phyloP scores from a whole-genome alignment of 225 moss, liverwort and hornwort species.

The Polytrichum commune region DNA sequence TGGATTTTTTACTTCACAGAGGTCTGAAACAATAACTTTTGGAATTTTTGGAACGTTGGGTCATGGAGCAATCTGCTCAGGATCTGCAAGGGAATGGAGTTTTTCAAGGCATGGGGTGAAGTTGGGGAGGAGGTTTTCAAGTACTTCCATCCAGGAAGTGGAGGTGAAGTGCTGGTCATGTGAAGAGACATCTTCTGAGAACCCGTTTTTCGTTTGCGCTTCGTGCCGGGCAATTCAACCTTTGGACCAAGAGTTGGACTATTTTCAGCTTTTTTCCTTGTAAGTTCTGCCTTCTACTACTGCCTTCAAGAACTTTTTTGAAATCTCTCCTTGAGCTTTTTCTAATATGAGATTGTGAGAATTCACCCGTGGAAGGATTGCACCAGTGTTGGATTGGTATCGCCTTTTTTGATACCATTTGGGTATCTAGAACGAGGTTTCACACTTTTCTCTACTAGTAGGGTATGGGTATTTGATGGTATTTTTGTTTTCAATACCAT shows the following conservation, averaged over 20 bases:
- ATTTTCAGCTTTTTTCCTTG: conserved; percentile 73
- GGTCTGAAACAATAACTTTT: background rate
- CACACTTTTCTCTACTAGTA: no score
- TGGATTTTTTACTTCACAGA: no score
- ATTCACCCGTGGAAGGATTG: no score
- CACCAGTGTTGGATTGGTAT: no score
- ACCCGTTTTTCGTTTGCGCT: conserved; percentile 42
- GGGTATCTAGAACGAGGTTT: no score
- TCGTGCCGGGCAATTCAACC: conserved; percentile 58
- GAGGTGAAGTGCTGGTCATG: conserved; percentile 55
- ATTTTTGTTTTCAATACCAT: no score
- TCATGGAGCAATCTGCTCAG: background rate
- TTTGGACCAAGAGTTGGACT: conserved; percentile 58
- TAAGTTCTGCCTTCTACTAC: conserved; percentile 26
- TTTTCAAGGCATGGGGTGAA: conserved; percentile 13
- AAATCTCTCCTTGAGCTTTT: no score
- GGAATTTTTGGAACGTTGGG: background rate
- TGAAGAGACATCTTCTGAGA: conserved; percentile 26
- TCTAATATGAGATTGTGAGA: no score
- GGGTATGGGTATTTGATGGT: no score
- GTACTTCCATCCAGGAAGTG: conserved; percentile 27
- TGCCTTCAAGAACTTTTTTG: background rate
- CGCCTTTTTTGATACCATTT: no score
- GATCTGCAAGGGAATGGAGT: background rate
- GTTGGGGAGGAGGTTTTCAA: conserved; percentile 21